These are phyloP conservation scores for Vitis vinifera DNA, from an alignment of 164 flowering plant genomes.

Conservation along the genomic window ASM3070453v1 NC_081822.1:841501-842000, in stretches of 20 bases:
- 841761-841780: background rate
- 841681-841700: slow-evolving; percentile 78
- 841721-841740: background rate
- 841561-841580: slow-evolving; percentile 88
- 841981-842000: slow-evolving; percentile 76
- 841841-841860: background rate
- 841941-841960: slow-evolving; percentile 79
- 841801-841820: background rate
- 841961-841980: slow-evolving; percentile 76
- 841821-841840: no score
- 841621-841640: slow-evolving; percentile 81
- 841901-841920: slow-evolving; percentile 35
- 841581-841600: slow-evolving; percentile 75
- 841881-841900: slow-evolving; percentile 22
- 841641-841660: slow-evolving; percentile 86
- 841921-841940: slow-evolving; percentile 67
- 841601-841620: slow-evolving; percentile 87
- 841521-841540: slow-evolving; percentile 56
- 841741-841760: background rate
- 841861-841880: background rate
- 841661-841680: slow-evolving; percentile 87
- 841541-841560: slow-evolving; percentile 88
- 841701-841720: background rate
- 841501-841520: slow-evolving; percentile 69
- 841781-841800: background rate